Evolutionary conservation across 192 early-diverging fungal species (phyloP).

Genomic region (Backusella australiensis): DNA sequence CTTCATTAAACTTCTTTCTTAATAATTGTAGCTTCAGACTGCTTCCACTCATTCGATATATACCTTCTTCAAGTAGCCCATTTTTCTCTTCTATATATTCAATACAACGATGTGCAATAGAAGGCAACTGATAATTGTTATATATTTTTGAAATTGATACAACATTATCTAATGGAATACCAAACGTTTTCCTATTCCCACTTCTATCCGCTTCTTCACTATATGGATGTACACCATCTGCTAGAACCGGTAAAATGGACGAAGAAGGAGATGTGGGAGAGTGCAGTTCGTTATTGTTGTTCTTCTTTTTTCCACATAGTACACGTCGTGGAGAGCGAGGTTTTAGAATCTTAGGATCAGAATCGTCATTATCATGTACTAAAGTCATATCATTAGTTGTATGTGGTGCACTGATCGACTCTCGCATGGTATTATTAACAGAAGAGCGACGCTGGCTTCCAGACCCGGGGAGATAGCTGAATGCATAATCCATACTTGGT

Average conservation of each 20-base stretch:
- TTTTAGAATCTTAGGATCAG: slow-evolving; percentile 21
- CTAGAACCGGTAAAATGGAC: not conserved
- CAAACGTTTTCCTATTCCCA: slow-evolving; percentile 56
- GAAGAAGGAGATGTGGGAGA: not conserved
- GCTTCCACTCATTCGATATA: slow-evolving; percentile 90
- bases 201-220: slow-evolving; percentile 18
- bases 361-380: not conserved
- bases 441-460: not conserved
- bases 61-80: slow-evolving; percentile 90
- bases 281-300: not conserved
- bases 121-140: slow-evolving; percentile 80
- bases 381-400: not conserved
- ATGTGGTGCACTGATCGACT: not conserved
- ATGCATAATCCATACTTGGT: slow-evolving; percentile 26
- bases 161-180: slow-evolving; percentile 75
- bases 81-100: slow-evolving; percentile 92
- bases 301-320: slow-evolving; percentile 27
- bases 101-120: slow-evolving; percentile 93
- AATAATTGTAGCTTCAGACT: slow-evolving; percentile 67
- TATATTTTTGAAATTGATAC: slow-evolving; percentile 68
- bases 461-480: slow-evolving; percentile 15
- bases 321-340: slow-evolving; percentile 14
- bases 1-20: slow-evolving; percentile 78
- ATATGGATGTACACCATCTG: not conserved
- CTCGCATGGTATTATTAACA: not conserved